Evolutionary conservation across 305 asterid genomes (phyloP).

Genomic region (Fraxinus angustifolia): DNA sequence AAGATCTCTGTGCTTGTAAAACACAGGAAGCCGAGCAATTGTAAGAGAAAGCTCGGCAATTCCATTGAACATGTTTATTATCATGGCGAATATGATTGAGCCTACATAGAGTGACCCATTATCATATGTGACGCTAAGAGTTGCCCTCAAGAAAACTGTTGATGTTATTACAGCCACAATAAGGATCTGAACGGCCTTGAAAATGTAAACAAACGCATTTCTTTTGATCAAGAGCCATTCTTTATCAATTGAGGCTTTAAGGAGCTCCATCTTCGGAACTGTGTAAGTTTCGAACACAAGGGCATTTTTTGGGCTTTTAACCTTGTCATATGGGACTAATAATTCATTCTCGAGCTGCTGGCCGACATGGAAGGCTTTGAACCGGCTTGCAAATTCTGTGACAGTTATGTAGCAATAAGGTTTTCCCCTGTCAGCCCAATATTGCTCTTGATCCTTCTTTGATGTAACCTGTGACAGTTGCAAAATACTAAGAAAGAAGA

Average conservation of each 20-base stretch:
- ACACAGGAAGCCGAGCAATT: slow-evolving; percentile 27
- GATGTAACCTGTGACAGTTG: slow-evolving; percentile 19
- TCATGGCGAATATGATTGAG: slow-evolving; percentile 25
- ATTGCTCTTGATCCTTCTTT: slow-evolving; percentile 33
- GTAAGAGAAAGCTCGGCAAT: slow-evolving; percentile 32
- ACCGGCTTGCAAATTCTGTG: slow-evolving; percentile 17
- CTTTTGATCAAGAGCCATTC: slow-evolving; percentile 34
- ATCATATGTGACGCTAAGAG: slow-evolving; percentile 14
- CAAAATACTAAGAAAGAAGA: neutral
- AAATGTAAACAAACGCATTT: slow-evolving; percentile 25
- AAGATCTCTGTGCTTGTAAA: slow-evolving; percentile 34
- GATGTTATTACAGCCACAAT: slow-evolving; percentile 30
- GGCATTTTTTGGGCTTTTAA: slow-evolving; percentile 22
- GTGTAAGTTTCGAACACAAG: slow-evolving; percentile 22
- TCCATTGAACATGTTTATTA: slow-evolving; percentile 29
- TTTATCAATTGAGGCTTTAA: slow-evolving; percentile 24
- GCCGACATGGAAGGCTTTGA: slow-evolving; percentile 28
- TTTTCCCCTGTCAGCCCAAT: slow-evolving; percentile 24
- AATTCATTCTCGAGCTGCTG: slow-evolving; percentile 19
- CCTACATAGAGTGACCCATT: slow-evolving; percentile 32
- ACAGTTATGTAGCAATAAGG: slow-evolving; percentile 26
- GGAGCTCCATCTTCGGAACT: slow-evolving; percentile 17
- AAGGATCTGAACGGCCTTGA: slow-evolving; percentile 23
- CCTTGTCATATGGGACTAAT: slow-evolving; percentile 21
- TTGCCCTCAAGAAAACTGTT: slow-evolving; percentile 32